Evolutionary conservation across 805 yeast species (phyloP).

Genomic region (Hanseniaspora singularis): DNA sequence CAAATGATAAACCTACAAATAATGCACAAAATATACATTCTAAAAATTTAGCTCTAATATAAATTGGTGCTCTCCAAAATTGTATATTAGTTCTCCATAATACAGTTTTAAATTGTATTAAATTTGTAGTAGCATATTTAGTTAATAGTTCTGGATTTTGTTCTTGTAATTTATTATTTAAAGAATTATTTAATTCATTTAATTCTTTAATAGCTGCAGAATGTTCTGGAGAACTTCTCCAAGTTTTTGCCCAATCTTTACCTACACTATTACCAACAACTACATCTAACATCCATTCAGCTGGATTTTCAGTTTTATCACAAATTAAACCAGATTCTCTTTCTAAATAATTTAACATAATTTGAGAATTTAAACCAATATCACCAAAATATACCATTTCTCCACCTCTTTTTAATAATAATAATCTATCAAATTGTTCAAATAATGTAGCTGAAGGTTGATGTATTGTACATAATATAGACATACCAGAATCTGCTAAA

Average conservation of each 20-base stretch:
- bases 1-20: conserved; percentile 60
- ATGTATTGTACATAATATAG: conserved; percentile 64
- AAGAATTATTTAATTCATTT: conserved; percentile 40
- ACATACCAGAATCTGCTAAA: conserved; percentile 60
- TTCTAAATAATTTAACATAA: conserved; percentile 56
- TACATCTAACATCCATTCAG: conserved; percentile 49
- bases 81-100: conserved; percentile 45
- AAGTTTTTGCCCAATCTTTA: conserved; percentile 52
- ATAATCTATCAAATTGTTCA: conserved; percentile 54
- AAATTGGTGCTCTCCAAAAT: conserved; percentile 53
- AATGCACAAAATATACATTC: conserved; percentile 44
- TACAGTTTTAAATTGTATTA: conserved; percentile 35
- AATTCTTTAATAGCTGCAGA: conserved; percentile 42
- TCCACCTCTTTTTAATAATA: conserved; percentile 65
- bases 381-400: conserved; percentile 74
- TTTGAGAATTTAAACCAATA: conserved; percentile 50
- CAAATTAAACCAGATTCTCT: conserved; percentile 61
- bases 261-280: conserved; percentile 45
- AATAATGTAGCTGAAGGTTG: conserved; percentile 64
- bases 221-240: conserved; percentile 45
- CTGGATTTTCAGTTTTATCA: conserved; percentile 51
- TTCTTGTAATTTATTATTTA: conserved; percentile 26
- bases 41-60: conserved; percentile 44
- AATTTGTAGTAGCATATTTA: conserved; percentile 36
- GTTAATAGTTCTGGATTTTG: conserved; percentile 31